Percentiles rank a stretch among this genome's conserved stretches.
Evolutionary conservation across 495 filamentous ascomycete genomes (phyloP).

Genomic region (Neurospora discreta): DNA sequence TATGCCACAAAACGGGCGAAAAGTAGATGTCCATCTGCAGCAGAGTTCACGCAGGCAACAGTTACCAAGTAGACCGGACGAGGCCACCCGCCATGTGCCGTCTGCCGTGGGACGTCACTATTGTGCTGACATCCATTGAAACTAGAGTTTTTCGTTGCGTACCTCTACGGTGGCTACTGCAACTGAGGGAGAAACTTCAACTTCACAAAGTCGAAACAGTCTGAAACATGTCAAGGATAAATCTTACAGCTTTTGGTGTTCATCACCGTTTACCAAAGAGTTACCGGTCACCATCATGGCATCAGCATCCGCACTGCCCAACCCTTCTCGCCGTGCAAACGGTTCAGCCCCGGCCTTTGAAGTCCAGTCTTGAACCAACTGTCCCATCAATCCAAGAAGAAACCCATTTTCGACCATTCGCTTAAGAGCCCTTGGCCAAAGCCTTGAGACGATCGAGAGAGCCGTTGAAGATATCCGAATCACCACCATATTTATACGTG

Average conservation of each 20-base stretch:
- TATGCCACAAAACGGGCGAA: not conserved
- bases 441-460: not conserved
- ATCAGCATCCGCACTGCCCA: not conserved
- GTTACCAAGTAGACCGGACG: not conserved
- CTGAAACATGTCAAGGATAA: not conserved
- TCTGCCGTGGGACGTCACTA: not conserved
- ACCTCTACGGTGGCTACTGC: not conserved
- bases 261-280: not conserved
- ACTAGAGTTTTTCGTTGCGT: not conserved
- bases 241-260: not conserved
- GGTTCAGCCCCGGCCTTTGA: not conserved
- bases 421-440: not conserved
- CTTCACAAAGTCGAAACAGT: not conserved
- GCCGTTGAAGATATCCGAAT: constrained; percentile 44
- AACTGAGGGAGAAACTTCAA: not conserved
- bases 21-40: not conserved
- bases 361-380: no score
- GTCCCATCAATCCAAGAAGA: no score
- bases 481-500: constrained; percentile 36
- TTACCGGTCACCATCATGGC: not conserved
- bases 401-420: not conserved
- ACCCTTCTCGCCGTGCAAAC: not conserved
- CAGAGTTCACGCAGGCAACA: not conserved
- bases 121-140: not conserved
- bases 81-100: not conserved